These are phyloP conservation scores for Colletotrichum caudatum DNA, from an alignment of 2,329 filamentous ascomycete genomes.

Conservation along the genomic window DNA sequence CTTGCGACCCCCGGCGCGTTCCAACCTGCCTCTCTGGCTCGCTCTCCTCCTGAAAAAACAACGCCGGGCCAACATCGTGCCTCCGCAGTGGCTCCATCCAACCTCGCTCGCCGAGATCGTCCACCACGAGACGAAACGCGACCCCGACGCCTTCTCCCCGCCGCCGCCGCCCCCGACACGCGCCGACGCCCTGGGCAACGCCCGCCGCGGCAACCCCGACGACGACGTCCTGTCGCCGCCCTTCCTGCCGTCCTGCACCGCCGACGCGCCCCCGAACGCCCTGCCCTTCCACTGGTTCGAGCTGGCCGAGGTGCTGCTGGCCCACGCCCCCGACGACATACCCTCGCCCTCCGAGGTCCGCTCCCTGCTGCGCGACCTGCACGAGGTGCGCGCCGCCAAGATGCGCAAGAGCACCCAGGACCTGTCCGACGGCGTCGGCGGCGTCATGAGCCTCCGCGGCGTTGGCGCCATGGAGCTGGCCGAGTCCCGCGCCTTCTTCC, in stretches of 20 bases:
- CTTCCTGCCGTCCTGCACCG: constrained; percentile 81
- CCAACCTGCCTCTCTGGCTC: constrained; percentile 89
- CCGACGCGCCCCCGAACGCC: constrained; percentile 73
- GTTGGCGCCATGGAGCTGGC: constrained; percentile 94
- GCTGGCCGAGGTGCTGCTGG: constrained; percentile 86
- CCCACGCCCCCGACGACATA: constrained; percentile 87
- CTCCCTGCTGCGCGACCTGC: constrained; percentile 80
- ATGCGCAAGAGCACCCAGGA: constrained; percentile 80
- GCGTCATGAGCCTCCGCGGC: constrained; percentile 77
- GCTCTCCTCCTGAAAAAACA: constrained; percentile 95
- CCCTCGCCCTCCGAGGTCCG: constrained; percentile 78
- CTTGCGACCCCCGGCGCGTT: constrained; percentile 84
- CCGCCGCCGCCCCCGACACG: constrained; percentile 75
- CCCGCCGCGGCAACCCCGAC: constrained; percentile 49
- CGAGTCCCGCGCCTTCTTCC: constrained; percentile 86
- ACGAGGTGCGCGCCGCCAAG: constrained; percentile 91
- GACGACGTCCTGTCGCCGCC: constrained; percentile 70
- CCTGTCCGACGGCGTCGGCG: constrained; percentile 77
- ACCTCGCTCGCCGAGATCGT: constrained; percentile 82
- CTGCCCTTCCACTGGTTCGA: constrained; percentile 98
- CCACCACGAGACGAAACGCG: constrained; percentile 80
- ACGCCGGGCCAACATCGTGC: constrained; percentile 89
- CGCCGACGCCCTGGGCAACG: constrained; percentile 60
- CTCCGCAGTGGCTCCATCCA: constrained; percentile 88
- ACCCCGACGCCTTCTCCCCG: constrained; percentile 79